Evolutionary conservation across 768 basidiomycete species (phyloP), one percentile per base, ranked within the genome.

Genomic region (Russula compacta): DNA sequence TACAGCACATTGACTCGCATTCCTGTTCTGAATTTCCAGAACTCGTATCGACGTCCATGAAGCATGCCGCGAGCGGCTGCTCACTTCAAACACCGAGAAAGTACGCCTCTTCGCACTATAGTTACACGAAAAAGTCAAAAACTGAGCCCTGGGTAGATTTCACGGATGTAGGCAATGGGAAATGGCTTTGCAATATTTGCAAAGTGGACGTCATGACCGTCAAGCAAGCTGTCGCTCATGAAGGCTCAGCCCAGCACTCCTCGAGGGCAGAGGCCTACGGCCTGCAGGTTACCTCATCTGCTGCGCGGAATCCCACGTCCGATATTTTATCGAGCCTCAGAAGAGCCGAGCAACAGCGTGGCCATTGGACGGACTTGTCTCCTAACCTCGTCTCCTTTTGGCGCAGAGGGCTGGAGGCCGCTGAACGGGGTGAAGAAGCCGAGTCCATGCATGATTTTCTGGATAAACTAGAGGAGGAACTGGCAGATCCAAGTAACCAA

Each of bases 121-220:
- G 6, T 53, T 47, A 58, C 46, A 58, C 12, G 3, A 17, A 14
- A 32, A 9, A 29, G 19, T 11, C 29, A 38, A 39, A 15, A 48
- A 36, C 6, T 49, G n/a, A 58, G 32, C 5, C 9, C n/a, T 29
- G 10, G 4, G n/a, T 52, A 72, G 70, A 71, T 60, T 72, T 71
- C 38, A 58, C 57, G 24, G 47, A 59, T 36, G 44, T 60, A 6
- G 67, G 68, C 35, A 62, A 64, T 33, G 63, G 64, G 39, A 68
- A 69, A 60, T 75, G 73, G 71, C 65, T 68, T 43, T 77, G 73
- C 63, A 71, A 69, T 46, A 53, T 69, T n/a, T 75, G 75, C 66
- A 68, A 64, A 38, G 55, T 64, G 3, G 66, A 69, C 19, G 68
- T 69, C 6, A 67, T 70, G 59, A 70, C 64, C 33, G 21, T 68